phyloP scores from a whole-genome alignment of 1,139 yeast genomes.

The Kurtzmaniella quercitrusa region DNA sequence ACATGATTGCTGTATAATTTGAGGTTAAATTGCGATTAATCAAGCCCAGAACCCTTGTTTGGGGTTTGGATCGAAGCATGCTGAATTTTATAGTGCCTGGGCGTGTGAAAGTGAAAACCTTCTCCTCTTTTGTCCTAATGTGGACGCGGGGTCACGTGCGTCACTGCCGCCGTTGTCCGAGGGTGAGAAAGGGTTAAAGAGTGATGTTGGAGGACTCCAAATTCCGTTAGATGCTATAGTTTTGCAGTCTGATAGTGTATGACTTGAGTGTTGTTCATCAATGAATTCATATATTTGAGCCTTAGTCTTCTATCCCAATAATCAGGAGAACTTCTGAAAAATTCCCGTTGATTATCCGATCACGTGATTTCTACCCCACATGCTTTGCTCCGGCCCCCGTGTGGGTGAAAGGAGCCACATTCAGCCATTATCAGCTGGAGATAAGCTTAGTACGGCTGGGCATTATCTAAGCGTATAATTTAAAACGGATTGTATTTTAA shows the following conservation, averaged over 20 bases:
- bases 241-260: too few relatives aligned
- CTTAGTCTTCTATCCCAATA: too few relatives aligned
- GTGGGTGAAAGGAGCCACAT: neutral
- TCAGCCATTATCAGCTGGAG: neutral
- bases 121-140: neutral
- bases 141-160: neutral
- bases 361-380: neutral
- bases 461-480: too few relatives aligned
- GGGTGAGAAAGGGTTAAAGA: neutral
- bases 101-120: constrained; percentile 2
- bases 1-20: neutral
- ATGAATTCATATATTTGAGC: too few relatives aligned
- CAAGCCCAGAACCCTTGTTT: neutral
- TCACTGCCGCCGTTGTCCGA: neutral
- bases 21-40: neutral
- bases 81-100: neutral
- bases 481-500: too few relatives aligned
- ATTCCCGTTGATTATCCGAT: neutral
- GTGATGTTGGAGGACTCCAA: too few relatives aligned
- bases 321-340: too few relatives aligned
- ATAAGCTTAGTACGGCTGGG: neutral
- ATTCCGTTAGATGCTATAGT: too few relatives aligned
- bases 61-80: constrained; percentile 1
- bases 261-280: too few relatives aligned
- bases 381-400: neutral